A percentile compares a stretch with the other conserved stretches of the same genome.
phyloP scores from a whole-genome alignment of 805 yeast genomes.

The Cyberlindnera mycetangii region DNA sequence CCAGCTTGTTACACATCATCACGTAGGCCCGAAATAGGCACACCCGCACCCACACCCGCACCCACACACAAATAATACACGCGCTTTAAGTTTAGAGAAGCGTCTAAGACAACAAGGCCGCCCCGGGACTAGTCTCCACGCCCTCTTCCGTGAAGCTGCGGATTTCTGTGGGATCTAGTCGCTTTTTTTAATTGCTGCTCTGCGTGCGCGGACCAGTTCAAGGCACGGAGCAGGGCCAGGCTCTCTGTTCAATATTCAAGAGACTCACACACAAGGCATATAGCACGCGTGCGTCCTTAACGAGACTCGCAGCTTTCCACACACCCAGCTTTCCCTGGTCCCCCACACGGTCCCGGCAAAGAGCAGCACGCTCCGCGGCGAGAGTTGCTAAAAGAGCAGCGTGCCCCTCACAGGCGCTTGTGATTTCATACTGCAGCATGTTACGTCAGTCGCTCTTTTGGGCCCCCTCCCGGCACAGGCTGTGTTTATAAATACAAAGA shows the following conservation, averaged over 20 bases:
- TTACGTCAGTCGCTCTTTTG: constrained; percentile 1
- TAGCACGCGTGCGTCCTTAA: no score
- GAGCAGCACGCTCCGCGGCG: no score
- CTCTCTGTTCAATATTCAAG: no score
- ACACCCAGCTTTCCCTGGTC: no score
- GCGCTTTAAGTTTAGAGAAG: neutral
- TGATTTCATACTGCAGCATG: constrained; percentile 1
- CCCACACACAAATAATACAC: no score
- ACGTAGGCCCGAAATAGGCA: no score
- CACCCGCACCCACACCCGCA: no score
- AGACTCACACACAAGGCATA: no score
- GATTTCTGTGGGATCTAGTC: constrained; percentile 1
- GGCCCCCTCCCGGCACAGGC: neutral
- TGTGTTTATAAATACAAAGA: neutral
- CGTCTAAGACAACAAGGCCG: no score
- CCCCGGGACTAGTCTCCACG: neutral
- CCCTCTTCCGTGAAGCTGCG: neutral
- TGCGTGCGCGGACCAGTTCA: neutral
- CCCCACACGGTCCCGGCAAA: no score
- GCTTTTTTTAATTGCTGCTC: neutral
- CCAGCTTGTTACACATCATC: no score
- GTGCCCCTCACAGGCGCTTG: constrained; percentile 1
- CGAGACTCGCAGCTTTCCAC: no score
- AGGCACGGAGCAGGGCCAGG: neutral
- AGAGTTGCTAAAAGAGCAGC: constrained; percentile 1